Evolutionary conservation across 441 rosid genomes (phyloP).

Genomic region (Kokia cookei): DNA sequence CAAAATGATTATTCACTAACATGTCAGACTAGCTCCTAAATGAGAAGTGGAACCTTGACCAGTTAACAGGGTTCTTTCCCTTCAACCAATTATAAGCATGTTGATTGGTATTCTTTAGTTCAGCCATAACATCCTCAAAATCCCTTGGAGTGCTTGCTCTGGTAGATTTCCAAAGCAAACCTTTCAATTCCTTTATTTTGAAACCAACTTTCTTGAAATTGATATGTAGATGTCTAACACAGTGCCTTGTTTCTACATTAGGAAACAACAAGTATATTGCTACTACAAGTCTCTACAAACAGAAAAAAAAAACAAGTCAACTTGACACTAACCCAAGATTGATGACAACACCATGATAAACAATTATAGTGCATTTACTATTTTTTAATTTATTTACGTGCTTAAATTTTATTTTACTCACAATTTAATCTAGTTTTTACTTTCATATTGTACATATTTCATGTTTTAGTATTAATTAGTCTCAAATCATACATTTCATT

Average conservation of each 20-base stretch:
- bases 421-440: no score
- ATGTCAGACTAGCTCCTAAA: neutral
- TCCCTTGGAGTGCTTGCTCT: neutral
- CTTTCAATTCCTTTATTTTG: no score
- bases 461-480: no score
- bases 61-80: neutral
- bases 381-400: no score
- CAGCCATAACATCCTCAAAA: neutral
- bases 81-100: neutral
- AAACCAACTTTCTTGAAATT: neutral
- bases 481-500: no score
- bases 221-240: neutral
- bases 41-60: neutral
- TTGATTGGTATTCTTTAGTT: neutral
- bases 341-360: no score
- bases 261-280: neutral
- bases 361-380: no score
- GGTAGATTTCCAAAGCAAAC: neutral
- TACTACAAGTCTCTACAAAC: neutral
- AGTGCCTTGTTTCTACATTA: neutral
- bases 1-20: neutral
- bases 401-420: no score
- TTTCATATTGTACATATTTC: no score
- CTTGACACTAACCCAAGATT: no score
- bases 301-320: neutral